phyloP scores from a whole-genome alignment of 345 rosid genomes.

The Ailanthus altissimus region DNA sequence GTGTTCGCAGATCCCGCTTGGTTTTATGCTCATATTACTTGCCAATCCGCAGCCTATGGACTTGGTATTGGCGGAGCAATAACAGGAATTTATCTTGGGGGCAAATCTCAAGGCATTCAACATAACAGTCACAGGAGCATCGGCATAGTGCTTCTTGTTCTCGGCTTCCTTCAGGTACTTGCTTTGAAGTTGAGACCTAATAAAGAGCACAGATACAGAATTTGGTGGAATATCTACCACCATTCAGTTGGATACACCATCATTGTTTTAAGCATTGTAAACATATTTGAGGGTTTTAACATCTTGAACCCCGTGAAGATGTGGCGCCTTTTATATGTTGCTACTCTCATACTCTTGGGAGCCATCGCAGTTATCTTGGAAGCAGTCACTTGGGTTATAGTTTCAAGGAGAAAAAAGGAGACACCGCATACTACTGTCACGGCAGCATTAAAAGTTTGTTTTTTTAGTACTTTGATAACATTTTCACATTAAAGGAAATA shows the following conservation, averaged over 20 bases:
- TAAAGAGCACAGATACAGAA: conserved; percentile 34
- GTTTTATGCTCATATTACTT: conserved; percentile 34
- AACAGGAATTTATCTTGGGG: conserved; percentile 31
- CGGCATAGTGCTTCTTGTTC: conserved; percentile 28
- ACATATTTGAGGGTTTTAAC: conserved; percentile 35
- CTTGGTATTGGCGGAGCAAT: conserved; percentile 36
- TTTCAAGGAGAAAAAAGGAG: not conserved
- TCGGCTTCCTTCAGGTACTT: conserved; percentile 31
- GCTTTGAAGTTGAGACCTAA: conserved; percentile 34
- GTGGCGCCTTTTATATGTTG: not conserved
- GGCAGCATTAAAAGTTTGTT: too few relatives aligned
- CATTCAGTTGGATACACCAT: conserved; percentile 29
- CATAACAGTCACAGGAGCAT: conserved; percentile 24
- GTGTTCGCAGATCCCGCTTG: conserved; percentile 15
- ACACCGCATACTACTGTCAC: not conserved
- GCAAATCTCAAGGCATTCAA: conserved; percentile 11
- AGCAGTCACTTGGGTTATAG: not conserved
- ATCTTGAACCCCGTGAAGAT: conserved; percentile 28
- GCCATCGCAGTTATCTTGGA: not conserved
- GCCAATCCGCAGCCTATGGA: conserved; percentile 29
- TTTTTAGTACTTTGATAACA: too few relatives aligned
- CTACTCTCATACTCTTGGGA: not conserved
- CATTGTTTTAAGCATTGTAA: conserved; percentile 28
- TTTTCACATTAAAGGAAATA: too few relatives aligned
- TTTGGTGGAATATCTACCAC: conserved; percentile 38